Base-by-base conservation (phyloP, 2,329 filamentous ascomycete species). In the Aspergillus clavatus region DNA sequence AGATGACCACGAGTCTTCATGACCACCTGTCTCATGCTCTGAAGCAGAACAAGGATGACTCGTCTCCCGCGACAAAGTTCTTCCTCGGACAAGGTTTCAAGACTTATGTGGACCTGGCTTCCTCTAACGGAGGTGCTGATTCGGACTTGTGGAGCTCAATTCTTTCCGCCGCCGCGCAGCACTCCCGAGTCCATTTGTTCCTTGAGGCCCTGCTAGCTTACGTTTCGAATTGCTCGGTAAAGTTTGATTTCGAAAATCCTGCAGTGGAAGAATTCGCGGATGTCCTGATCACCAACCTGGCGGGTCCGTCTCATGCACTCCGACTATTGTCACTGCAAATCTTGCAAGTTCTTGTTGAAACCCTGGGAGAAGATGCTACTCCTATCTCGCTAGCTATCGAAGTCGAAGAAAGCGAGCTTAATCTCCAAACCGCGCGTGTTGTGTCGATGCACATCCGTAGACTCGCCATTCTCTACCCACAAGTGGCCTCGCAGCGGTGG, bases 361-460 rank as follows among this genome's bases (percentile, higher is more conserved):
- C 70, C 43, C 69, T 62, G 28, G 74, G 77, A 42, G 72, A 77
- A 48, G 68, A 75, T 37, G 63, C 55, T 68, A 58, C 58, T 4
- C 62, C 66, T 19, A 53, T 74, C 18, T 55, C 74, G 4, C 76
- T 82, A 5, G 91, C 95, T 69, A 76, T 90, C 12, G 79, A 88
- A 51, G 82, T 90, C 12, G 90, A 97, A 64, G 79, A 89, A 51
- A 87, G 84, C 5, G 83, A 87, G 0, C 69, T 95, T n/a, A 81
- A 80, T 38, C 74, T 95, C 3, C 81, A 90, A 45, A 88, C 85
- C 40, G 80, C 82, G 40, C 81, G 93, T 45, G 81, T 81, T 14
- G 80, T 95, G 26, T 84, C 87, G 2, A 94, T 96, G 79, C 83
- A 91, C 51, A 78, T 96, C 43, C 85, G 91, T 38, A 89, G 88